Conservation (phyloP, 495 filamentous ascomycete genomes). For the Glarea lozoyensis region DNA sequence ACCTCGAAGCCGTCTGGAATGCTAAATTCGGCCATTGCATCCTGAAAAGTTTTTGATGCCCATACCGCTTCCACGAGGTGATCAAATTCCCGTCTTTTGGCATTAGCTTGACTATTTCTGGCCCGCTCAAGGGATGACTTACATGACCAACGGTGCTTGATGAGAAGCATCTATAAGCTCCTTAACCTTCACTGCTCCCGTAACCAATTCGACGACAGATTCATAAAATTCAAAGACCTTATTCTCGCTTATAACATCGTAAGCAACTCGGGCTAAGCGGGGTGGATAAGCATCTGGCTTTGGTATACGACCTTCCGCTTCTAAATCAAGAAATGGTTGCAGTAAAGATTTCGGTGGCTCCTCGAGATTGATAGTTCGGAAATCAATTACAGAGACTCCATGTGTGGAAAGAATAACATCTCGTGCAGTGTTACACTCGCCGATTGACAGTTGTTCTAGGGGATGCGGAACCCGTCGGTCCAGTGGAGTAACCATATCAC, state of each 20-base stretch:
- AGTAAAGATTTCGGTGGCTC: conserved; percentile 13
- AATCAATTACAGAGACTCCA: conserved; percentile 4
- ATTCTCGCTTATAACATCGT: conserved; percentile 54
- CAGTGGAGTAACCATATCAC: too few species aligned
- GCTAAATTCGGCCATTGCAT: conserved; percentile 35
- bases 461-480: too few species aligned
- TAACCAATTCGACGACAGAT: conserved; percentile 49
- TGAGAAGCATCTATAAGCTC: conserved; percentile 45
- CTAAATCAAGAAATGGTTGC: conserved; percentile 9
- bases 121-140: conserved; percentile 18
- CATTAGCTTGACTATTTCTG: conserved; percentile 2
- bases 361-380: conserved; percentile 9
- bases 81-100: conserved; percentile 48
- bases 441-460: conserved; percentile 5
- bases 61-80: conserved; percentile 49
- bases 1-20: conserved; percentile 55
- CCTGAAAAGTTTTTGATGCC: conserved; percentile 45
- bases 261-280: conserved; percentile 46
- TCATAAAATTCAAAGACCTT: conserved; percentile 50
- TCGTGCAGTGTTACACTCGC: conserved; percentile 4
- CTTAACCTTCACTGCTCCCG: conserved; percentile 36
- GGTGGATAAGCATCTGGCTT: conserved; percentile 26
- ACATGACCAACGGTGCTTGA: conserved; percentile 55
- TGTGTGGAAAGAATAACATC: conserved; percentile 9
- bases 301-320: background rate